Evolutionary conservation across 176 grass and related monocot species (phyloP).

Genomic region (Cenchrus fungigraminus): DNA sequence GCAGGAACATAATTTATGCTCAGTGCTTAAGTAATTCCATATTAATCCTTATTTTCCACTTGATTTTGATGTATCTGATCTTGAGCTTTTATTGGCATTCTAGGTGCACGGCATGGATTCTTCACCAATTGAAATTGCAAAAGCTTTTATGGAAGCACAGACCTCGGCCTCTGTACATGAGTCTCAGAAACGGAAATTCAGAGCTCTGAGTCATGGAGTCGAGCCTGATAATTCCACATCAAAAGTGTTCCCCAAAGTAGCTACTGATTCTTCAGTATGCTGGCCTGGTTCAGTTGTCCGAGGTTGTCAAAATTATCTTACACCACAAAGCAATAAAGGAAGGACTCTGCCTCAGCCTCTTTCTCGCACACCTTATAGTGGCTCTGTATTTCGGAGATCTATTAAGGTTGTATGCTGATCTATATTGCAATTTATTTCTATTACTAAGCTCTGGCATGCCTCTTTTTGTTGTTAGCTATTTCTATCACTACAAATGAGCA

Average conservation of each 20-base stretch:
- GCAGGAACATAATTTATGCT: background rate
- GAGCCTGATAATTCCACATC: conserved; percentile 45
- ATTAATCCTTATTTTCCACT: background rate
- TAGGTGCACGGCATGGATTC: conserved; percentile 54
- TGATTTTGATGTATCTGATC: conserved; percentile 32
- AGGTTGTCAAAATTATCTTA: conserved; percentile 49
- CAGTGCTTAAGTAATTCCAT: conserved; percentile 10
- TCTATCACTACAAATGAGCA: background rate
- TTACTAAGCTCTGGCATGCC: conserved; percentile 16
- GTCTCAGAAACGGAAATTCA: conserved; percentile 47
- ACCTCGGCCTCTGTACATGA: conserved; percentile 44
- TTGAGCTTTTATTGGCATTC: conserved; percentile 38
- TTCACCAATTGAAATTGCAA: conserved; percentile 79
- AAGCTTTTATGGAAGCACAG: conserved; percentile 66
- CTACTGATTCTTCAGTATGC: conserved; percentile 43
- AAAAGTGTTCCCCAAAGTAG: conserved; percentile 28
- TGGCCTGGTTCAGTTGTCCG: conserved; percentile 55
- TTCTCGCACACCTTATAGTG: conserved; percentile 43
- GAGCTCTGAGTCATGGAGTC: conserved; percentile 49
- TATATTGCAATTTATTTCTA: conserved; percentile 36
- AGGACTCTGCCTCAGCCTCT: conserved; percentile 31
- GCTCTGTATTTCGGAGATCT: conserved; percentile 54
- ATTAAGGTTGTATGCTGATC: conserved; percentile 37
- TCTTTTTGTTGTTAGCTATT: background rate
- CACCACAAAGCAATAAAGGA: conserved; percentile 58